Conservation (phyloP, 495 filamentous ascomycete genomes). For the Penicillium argentinense region DNA sequence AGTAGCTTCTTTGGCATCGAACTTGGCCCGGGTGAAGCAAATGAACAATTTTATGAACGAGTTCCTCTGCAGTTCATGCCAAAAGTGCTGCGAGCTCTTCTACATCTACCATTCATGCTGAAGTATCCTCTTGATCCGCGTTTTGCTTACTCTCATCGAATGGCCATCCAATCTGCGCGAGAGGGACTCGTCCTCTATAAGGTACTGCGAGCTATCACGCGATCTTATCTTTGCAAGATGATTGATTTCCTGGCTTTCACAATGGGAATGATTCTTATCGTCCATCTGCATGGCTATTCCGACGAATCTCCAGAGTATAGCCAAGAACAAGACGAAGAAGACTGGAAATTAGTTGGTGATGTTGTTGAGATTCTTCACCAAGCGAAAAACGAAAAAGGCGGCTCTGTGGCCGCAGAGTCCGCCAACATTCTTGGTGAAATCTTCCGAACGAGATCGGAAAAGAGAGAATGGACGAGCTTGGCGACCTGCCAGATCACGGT, state of each 20-base stretch:
- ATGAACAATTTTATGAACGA: slow-evolving; percentile 29
- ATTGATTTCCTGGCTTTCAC: slow-evolving; percentile 58
- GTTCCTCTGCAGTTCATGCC: slow-evolving; percentile 47
- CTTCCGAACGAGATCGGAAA: slow-evolving; percentile 7
- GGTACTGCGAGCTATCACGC: slow-evolving; percentile 34
- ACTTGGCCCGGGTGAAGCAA: slow-evolving; percentile 6
- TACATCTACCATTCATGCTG: slow-evolving; percentile 58
- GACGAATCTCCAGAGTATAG: slow-evolving; percentile 22
- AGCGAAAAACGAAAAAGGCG: slow-evolving; percentile 40
- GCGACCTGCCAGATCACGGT: slow-evolving; percentile 36
- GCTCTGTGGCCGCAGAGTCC: slow-evolving; percentile 49
- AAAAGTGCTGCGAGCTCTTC: slow-evolving; percentile 42
- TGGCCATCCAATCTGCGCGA: slow-evolving; percentile 49
- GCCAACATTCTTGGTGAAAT: slow-evolving; percentile 44
- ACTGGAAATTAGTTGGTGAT: slow-evolving; percentile 45
- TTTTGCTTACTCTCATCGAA: slow-evolving; percentile 39
- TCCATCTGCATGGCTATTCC: slow-evolving; percentile 46
- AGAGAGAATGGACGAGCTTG: slow-evolving; percentile 1
- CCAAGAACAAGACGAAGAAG: slow-evolving; percentile 38
- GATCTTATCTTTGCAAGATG: slow-evolving; percentile 50
- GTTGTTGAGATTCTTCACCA: slow-evolving; percentile 41
- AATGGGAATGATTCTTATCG: slow-evolving; percentile 47
- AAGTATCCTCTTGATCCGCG: slow-evolving; percentile 42
- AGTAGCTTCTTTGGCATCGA: slow-evolving; percentile 29
- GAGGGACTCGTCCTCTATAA: slow-evolving; percentile 45